Evolutionary conservation across 139 green algal genomes (phyloP), one percentile per base, ranked within the genome.

Genomic region (Chlorella ohadii): DNA sequence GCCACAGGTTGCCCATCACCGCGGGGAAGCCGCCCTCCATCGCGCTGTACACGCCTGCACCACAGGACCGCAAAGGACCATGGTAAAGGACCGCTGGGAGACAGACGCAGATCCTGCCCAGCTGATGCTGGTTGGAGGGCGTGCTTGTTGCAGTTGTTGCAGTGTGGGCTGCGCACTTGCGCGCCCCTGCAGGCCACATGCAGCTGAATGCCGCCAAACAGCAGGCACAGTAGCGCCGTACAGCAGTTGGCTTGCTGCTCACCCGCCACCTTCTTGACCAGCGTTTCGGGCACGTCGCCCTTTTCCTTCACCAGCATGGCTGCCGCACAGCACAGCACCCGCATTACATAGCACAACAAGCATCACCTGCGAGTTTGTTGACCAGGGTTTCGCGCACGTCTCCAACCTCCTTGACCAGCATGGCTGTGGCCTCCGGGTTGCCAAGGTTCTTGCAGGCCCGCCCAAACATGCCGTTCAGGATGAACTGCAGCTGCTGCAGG

Each of bases 401-500:
- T 6, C 11, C 93, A 55, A 84, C 91, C 51, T 79, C 36, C 9
- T 90, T 94, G 31, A 97, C 89, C 78, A 97, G 88, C 34, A 85
- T 47, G 39, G 98, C 94, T 27, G 98, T 92, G 72, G 96, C 90
- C 66, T 96, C 94, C 79, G 99, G 96, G 51, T 99, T 96, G 65
- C 96, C 97, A 44, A 98, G 88, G 89, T 97, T 93, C 93, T 95
- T 98, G 82, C 97, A 97, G 9, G 96, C 90, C 17, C 94, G 92
- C 47, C 88, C 84, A 80, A 88, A 91, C 72, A 86, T 71, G 67
- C 84, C 83, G 2, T 63, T 63, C 68, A 92, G 80, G 36, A 92
- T 63, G 72, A 90, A 89, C 73, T 91, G 23, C 68, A 93, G 88
- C 88, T 96, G 92, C 79, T 95, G 90, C 44, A 95, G 85, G 25